These are phyloP conservation scores for Pseudocercospora ulei DNA, from an alignment of 2,329 filamentous ascomycete species.

Conservation along the genomic window DNA sequence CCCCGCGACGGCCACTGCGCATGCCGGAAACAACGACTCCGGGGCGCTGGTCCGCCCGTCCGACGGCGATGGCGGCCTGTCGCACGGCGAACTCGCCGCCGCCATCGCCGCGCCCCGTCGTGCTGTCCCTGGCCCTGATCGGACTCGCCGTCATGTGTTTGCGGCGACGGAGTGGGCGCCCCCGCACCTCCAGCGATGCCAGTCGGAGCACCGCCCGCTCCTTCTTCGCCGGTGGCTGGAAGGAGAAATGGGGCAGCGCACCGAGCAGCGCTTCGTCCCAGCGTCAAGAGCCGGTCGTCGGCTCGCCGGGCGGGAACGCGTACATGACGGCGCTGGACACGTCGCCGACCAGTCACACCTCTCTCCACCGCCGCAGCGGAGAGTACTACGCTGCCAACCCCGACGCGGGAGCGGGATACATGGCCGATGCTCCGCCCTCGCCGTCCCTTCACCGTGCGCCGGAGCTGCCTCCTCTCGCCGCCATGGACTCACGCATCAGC, in stretches of 20 bases:
- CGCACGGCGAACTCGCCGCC: conserved; percentile 22
- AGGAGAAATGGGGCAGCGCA: conserved; percentile 20
- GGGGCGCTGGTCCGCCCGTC: conserved; percentile 1
- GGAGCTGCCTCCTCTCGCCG: conserved; percentile 5
- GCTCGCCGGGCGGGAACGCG: conserved; percentile 16
- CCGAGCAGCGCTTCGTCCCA: conserved; percentile 17
- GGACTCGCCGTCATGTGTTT: conserved; percentile 18
- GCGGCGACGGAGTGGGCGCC: conserved; percentile 17
- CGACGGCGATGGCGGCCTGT: conserved; percentile 16
- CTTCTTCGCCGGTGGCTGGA: conserved; percentile 9
- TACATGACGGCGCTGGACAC: conserved; percentile 26
- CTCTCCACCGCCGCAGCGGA: neutral
- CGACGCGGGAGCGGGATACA: neutral
- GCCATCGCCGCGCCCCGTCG: conserved; percentile 23
- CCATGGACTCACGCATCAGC: conserved; percentile 3
- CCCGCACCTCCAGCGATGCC: conserved; percentile 8
- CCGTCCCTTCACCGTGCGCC: conserved; percentile 8
- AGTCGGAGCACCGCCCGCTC: neutral
- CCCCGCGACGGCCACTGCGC: conserved; percentile 2
- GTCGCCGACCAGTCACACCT: conserved; percentile 11
- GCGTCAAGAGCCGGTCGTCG: conserved; percentile 8
- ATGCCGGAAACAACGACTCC: conserved; percentile 4
- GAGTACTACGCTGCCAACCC: neutral
- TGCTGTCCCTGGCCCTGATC: conserved; percentile 15
- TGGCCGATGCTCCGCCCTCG: conserved; percentile 5